Base-by-base conservation (phyloP, 805 yeast species). In the Pichia membranifaciens region DNA sequence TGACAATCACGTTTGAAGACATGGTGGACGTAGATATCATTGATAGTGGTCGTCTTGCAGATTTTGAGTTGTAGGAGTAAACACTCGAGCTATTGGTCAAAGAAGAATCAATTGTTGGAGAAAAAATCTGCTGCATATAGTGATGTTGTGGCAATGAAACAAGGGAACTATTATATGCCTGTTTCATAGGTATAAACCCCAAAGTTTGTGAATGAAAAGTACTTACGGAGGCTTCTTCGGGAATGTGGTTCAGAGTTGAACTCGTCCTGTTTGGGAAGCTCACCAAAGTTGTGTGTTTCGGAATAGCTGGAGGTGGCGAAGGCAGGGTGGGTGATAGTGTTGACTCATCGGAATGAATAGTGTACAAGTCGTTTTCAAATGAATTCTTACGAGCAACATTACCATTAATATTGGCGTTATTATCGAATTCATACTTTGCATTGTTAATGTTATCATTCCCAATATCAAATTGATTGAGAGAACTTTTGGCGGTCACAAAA, bases 401-500 rank as follows among this genome's bases (percentile, higher is more conserved):
- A 16, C 38, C 23, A 42, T 29, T 29, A 34, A 13, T 42, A 6
- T 2, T 17, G 8, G 16, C 34, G 17, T 23, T 23, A 21, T 17
- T 16, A n/a, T 41, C 33, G 7, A n/a, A 8, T 29, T 40, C 38
- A 2, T 35, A 12, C 2, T 13, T 21, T 8, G 23, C 29, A 21
- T n/a, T 28, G 2, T 40, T 28, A 9, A 16, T 16, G 12, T 28
- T 25, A 2, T 28, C 23, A n/a, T 15, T 32, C 1, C 20, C 22
- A 1, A 31, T 31, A 16, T 41, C 35, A 4, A 18, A 21, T 6
- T 34, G 17, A 16, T 42, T 25, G n/a, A 23, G 5, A 33, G 15
- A 23, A 2, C 29, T 35, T 16, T 43, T 41, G 5, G 62, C 60
- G 3, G 64, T 58, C 23, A 56, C 51, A 41, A 56, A 57, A 3